Percentiles rank a stretch among this genome's conserved stretches.
Evolutionary conservation across 2,329 filamentous ascomycete genomes (phyloP).

Genomic region (Diaporthe eres): DNA sequence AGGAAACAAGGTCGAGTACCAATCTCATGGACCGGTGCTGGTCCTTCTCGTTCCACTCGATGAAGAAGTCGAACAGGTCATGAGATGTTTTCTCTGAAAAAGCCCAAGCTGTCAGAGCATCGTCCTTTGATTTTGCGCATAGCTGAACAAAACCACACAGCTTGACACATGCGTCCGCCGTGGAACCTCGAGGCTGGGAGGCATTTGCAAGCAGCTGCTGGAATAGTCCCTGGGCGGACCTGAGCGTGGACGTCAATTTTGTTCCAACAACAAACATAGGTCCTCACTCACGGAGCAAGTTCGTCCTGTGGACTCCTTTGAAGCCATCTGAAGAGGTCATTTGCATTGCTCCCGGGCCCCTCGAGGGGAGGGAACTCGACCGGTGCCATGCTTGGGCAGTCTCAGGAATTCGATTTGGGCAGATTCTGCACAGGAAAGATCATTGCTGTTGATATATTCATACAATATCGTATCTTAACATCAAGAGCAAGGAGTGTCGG

Average conservation of each 20-base stretch:
- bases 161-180: constrained; percentile 70
- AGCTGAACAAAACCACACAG: constrained; percentile 75
- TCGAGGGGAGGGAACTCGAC: constrained; percentile 44
- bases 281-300: constrained; percentile 31
- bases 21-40: constrained; percentile 75
- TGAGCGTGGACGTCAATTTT: constrained; percentile 38
- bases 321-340: constrained; percentile 47
- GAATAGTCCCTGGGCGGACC: constrained; percentile 60
- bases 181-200: constrained; percentile 67
- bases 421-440: constrained; percentile 15
- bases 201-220: constrained; percentile 63
- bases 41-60: constrained; percentile 78
- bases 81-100: constrained; percentile 64
- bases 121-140: constrained; percentile 64
- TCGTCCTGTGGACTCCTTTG: constrained; percentile 42
- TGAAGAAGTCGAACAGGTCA: constrained; percentile 72
- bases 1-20: constrained; percentile 70
- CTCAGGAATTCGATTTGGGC: not conserved
- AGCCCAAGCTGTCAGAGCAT: constrained; percentile 61
- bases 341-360: constrained; percentile 46
- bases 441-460: constrained; percentile 1
- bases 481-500: not conserved
- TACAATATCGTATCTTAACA: not conserved
- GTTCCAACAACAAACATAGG: not conserved
- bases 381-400: constrained; percentile 32